phyloP scores from a whole-genome alignment of 2,329 filamentous ascomycete species.

The Aspergillus sp. region DNA sequence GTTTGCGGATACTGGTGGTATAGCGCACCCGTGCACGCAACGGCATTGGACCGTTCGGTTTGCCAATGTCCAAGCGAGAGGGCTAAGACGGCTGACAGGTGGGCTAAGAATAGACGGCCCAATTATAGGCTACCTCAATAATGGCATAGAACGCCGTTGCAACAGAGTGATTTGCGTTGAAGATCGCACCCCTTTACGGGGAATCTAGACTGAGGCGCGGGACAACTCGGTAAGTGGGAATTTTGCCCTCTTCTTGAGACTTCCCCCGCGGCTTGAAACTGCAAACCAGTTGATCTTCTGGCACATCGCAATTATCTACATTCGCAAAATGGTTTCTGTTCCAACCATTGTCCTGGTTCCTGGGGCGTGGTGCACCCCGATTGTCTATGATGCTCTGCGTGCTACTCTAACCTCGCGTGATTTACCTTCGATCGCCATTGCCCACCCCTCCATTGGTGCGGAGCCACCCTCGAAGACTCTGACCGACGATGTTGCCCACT shows the following conservation, averaged over 20 bases:
- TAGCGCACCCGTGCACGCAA: background rate
- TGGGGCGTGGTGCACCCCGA: slow-evolving; percentile 43
- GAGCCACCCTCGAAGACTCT: slow-evolving; percentile 38
- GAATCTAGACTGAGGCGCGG: background rate
- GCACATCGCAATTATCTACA: background rate
- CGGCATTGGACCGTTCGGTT: background rate
- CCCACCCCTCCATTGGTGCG: slow-evolving; percentile 31
- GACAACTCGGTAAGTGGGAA: background rate
- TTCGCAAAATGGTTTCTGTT: background rate
- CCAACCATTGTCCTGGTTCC: slow-evolving; percentile 41
- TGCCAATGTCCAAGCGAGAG: background rate
- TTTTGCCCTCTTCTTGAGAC: background rate
- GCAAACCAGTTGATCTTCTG: background rate
- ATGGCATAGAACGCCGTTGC: background rate
- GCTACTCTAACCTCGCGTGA: slow-evolving; percentile 34
- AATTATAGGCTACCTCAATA: background rate
- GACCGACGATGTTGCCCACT: slow-evolving; percentile 36
- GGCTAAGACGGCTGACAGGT: background rate
- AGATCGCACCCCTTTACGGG: background rate
- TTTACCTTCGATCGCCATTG: slow-evolving; percentile 34
- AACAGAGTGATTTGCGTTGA: background rate
- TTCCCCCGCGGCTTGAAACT: too few relatives aligned
- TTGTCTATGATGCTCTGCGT: slow-evolving; percentile 33
- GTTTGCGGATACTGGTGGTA: background rate
- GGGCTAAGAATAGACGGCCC: background rate